phyloP scores from a whole-genome alignment of 352 stramenopile genomes.

The Phytophthora hybrid region DNA sequence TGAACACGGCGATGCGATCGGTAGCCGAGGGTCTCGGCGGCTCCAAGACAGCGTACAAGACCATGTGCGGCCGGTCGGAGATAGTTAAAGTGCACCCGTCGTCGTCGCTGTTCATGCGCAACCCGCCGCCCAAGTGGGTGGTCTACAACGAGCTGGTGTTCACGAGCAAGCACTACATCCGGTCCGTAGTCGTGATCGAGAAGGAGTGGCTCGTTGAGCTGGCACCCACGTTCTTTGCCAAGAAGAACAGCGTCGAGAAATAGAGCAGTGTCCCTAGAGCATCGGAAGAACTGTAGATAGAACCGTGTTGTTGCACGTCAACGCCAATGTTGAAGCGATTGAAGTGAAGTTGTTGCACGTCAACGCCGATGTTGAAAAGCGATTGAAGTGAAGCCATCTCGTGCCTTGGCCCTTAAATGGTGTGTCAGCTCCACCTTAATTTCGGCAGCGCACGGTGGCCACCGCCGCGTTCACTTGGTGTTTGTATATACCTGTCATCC shows the following conservation, averaged over 20 bases:
- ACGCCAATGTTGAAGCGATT: slow-evolving; percentile 15
- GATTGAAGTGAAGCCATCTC: slow-evolving; percentile 17
- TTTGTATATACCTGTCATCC: slow-evolving; percentile 37
- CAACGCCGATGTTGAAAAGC: slow-evolving; percentile 18
- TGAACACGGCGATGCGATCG: slow-evolving; percentile 91
- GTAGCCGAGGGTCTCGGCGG: slow-evolving; percentile 68
- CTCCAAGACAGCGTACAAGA: slow-evolving; percentile 89
- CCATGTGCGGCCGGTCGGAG: slow-evolving; percentile 83
- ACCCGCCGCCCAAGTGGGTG: slow-evolving; percentile 86
- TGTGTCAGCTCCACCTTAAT: slow-evolving; percentile 8
- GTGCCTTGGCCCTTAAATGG: not conserved
- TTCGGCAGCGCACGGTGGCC: slow-evolving; percentile 6
- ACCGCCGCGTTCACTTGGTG: slow-evolving; percentile 26
- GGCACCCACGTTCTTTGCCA: slow-evolving; percentile 86
- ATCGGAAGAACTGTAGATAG: not conserved
- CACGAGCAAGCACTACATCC: slow-evolving; percentile 93
- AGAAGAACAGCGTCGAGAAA: slow-evolving; percentile 44
- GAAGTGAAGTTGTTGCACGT: slow-evolving; percentile 2
- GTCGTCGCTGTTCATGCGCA: slow-evolving; percentile 90
- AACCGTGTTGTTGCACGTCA: not conserved
- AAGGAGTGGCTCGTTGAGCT: slow-evolving; percentile 91
- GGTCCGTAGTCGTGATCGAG: slow-evolving; percentile 88
- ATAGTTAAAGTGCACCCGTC: slow-evolving; percentile 91
- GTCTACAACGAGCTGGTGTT: slow-evolving; percentile 93
- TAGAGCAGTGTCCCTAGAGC: slow-evolving; percentile 18